Evolutionary conservation across 2,329 filamentous ascomycete genomes (phyloP), one percentile per base, ranked within the genome.

Genomic region (Colletotrichum siamense): DNA sequence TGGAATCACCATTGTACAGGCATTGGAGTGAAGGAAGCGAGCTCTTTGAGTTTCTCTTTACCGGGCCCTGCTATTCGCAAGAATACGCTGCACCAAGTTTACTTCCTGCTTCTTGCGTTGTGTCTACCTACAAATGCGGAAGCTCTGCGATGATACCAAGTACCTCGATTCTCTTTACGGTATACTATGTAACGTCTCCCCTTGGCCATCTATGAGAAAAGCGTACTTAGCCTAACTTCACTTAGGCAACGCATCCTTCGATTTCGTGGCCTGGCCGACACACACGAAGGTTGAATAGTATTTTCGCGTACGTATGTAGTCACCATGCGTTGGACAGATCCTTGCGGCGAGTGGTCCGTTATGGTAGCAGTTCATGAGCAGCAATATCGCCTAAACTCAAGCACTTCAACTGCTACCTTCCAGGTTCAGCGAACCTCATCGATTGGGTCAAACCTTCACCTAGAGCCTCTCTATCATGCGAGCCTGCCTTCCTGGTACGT

Each of bases 11-110:
- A 4, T 49, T 2, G 39, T 2, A 7, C 0, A n/a, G 18, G 39
- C 5, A n/a, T 49, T 49, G 10, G 9, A 18, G 18, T 49, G 9
- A 49, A n/a, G 0, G 18, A n/a, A 49, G 9, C 9, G 18, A 10
- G 18, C 18, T 0, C 18, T 49, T 49, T 49, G 39, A n/a, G 39
- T 12, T 0, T 12, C 39, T 12, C 18, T 49, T 49, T 18, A 0
- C 18, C 18, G 5, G 39, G 18, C 39, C 39, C 39, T 49, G 9
- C 5, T 7, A 44, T 44, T 44, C 39, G 3, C 5, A 10, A 10
- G 39, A 44, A 44, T 44, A 10, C 39, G 9, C 39, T 44, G 16
- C 18, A 44, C 0, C 3, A 18, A 49, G 39, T 49, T 49, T n/a
- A 12, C 9, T 49, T 49, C 18, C 39, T 49, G 39, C 18, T 12